Evolutionary conservation across 2,329 filamentous ascomycete genomes (phyloP), one percentile per base, ranked within the genome.

Genomic region (Fusarium pininemorale): DNA sequence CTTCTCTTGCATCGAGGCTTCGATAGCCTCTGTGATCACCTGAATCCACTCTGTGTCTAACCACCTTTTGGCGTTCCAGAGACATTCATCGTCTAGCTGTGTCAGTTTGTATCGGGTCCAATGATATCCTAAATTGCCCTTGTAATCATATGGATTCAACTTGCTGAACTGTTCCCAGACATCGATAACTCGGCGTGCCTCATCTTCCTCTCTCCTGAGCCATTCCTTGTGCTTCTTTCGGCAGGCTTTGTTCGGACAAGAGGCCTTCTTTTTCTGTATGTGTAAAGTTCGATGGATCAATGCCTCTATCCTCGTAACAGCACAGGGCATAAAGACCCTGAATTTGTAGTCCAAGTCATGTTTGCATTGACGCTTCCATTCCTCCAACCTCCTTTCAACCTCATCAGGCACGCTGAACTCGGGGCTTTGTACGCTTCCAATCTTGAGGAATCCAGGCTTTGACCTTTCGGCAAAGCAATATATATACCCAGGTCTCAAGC

Each of bases 401-500:
- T 6, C 0, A 8, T 20, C 6, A 2, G 14, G 18, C 9, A 32
- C 10, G 9, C 42, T 41, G n/a, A 38, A 15, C 18, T 26, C 16
- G 12, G 20, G 1, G n/a, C 42, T 38, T 18, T 2, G 0, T 10
- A 38, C 9, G 12, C 16, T 37, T 20, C 70, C 66, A 10, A 73
- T 74, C 16, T 73, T 74, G 14, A 71, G 68, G 39, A 54, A 51
- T 7, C 57, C 66, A 26, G 44, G 61, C 22, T 15, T 15, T 8
- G 66, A 57, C 22, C 30, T 38, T 7, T 63, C 66, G 14, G 44
- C 47, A 7, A 71, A 73, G 37, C 70, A 73, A 18, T 74, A 74
- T 2, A 73, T 11, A 18, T n/a, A 55, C 13, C 70, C 71, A 32
- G 44, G 1, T 3, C 1, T 8, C 20, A 55, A 38, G 4, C 15